Conservation (phyloP, 2,329 filamentous ascomycete genomes). For the Diaporthe citri region DNA sequence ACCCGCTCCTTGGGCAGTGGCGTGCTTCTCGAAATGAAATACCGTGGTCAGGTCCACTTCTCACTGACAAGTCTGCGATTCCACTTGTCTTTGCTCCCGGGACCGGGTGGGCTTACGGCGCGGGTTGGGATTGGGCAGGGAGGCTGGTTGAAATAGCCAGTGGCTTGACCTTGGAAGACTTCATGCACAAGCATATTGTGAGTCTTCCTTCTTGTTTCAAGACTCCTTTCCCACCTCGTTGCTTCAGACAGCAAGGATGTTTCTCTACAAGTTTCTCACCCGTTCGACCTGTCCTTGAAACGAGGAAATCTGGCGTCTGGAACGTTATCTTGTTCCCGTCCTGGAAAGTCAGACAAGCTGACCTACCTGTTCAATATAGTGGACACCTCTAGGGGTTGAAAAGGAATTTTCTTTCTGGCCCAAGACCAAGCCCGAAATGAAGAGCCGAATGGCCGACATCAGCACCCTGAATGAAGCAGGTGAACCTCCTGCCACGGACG, state of each 20-base stretch:
- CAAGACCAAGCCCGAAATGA: slow-evolving; percentile 42
- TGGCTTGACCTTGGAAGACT: slow-evolving; percentile 44
- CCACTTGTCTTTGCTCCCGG: slow-evolving; percentile 49
- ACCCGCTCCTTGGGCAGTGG: slow-evolving; percentile 43
- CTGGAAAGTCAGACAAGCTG: accelerated
- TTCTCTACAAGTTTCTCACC: background rate
- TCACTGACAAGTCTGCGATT: slow-evolving; percentile 42
- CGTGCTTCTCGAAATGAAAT: slow-evolving; percentile 44
- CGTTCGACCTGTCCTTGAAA: too few relatives aligned
- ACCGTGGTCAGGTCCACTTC: slow-evolving; percentile 34
- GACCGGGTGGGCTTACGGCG: slow-evolving; percentile 47
- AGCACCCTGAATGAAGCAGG: slow-evolving; percentile 43
- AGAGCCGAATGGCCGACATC: slow-evolving; percentile 43
- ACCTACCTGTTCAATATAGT: background rate
- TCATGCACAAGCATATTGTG: slow-evolving; percentile 41
- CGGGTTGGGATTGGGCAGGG: slow-evolving; percentile 49
- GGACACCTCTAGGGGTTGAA: slow-evolving; percentile 41
- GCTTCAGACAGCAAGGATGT: background rate
- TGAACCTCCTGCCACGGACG: slow-evolving; percentile 43
- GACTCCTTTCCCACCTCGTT: background rate
- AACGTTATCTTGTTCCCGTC: background rate
- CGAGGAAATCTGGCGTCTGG: too few relatives aligned
- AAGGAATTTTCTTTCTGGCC: slow-evolving; percentile 46
- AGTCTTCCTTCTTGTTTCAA: background rate
- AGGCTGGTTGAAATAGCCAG: slow-evolving; percentile 44